These are phyloP conservation scores for Chlamydomonas schloesseri DNA, from an alignment of 139 green algal genomes.

Conservation along the genomic window DNA sequence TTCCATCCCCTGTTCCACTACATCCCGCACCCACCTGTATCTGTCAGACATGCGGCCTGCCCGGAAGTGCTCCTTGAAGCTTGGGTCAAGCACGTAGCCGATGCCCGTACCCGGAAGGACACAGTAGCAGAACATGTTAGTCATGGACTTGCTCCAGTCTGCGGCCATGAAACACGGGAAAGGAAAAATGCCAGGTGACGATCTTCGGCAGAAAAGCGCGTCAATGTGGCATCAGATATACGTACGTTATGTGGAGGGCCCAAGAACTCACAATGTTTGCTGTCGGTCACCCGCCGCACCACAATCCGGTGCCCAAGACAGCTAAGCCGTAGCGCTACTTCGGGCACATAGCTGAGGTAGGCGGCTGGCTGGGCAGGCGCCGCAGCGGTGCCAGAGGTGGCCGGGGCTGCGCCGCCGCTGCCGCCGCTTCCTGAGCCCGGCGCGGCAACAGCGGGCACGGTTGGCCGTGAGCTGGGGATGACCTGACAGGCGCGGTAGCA, in stretches of 20 bases:
- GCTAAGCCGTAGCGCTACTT: conserved; percentile 45
- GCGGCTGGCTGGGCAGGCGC: not conserved
- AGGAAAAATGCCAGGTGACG: too few species aligned
- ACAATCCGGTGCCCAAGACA: conserved; percentile 51
- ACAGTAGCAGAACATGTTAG: conserved; percentile 56
- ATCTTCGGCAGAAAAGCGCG: too few species aligned
- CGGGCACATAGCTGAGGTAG: conserved; percentile 4
- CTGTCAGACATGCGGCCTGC: conserved; percentile 47
- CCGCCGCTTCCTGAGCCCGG: not conserved
- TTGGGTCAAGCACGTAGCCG: conserved; percentile 58
- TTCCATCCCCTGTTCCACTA: too few species aligned
- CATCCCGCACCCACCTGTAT: conserved; percentile 45
- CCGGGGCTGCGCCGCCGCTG: not conserved
- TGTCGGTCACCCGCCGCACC: conserved; percentile 55
- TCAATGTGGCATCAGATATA: too few species aligned
- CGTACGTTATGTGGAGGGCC: too few species aligned
- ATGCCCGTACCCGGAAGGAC: conserved; percentile 28
- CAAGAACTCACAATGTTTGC: too few species aligned
- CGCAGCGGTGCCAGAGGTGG: not conserved
- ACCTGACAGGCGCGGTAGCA: conserved; percentile 29
- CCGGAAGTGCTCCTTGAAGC: conserved; percentile 57
- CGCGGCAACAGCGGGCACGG: too few species aligned
- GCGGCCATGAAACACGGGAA: too few species aligned
- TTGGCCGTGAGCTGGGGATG: not conserved
- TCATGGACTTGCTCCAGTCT: conserved; percentile 62